Evolutionary conservation across 2,329 filamentous ascomycete species (phyloP), one percentile per base, ranked within the genome.

Genomic region (Aspergillus tamarii): DNA sequence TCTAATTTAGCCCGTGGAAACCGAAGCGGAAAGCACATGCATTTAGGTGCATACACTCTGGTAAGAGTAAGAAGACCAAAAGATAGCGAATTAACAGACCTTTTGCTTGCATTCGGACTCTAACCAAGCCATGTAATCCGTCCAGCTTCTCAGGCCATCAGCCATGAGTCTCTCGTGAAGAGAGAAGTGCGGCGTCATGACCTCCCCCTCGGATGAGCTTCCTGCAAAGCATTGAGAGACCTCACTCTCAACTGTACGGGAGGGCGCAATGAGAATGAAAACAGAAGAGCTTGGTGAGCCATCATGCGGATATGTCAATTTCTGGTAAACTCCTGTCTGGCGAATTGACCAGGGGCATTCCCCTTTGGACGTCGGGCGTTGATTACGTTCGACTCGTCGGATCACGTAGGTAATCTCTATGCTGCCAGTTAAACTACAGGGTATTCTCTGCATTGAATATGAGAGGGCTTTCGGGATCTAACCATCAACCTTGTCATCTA

Each of bases 311-410:
- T 64, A 61, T 55, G 43, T 43, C 62, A 64, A 21, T 45, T 61
- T 52, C 26, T 67, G 64, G 34, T 67, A 67, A 19, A 67, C 64
- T 2, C 58, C 65, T 14, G 65, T 66, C 57, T 67, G 65, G 14
- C 64, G 64, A 41, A 67, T 66, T 7, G 65, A 66, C 64, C 65
- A 67, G 21, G 64, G 65, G 23, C 45, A 59, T 28, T 55, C 43
- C 19, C 53, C 53, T 12, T 56, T n/a, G 5, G 54, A 43, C 10
- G 28, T 45, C 12, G 30, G 5, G 12, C 30, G 53, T 56, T 57
- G 64, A 26, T 67, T 64, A 28, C 19, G 48, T 41, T 67, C 64
- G 11, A 61, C 64, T 14, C 65, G 60, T 16, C 64, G 61, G 14
- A 67, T 60, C 50, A 67, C 65, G 34, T 67, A 67, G 16, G 64